Percentiles rank a stretch among this genome's conserved stretches.
phyloP scores from a whole-genome alignment of 495 filamentous ascomycete species.

The Ramalina intermedia region DNA sequence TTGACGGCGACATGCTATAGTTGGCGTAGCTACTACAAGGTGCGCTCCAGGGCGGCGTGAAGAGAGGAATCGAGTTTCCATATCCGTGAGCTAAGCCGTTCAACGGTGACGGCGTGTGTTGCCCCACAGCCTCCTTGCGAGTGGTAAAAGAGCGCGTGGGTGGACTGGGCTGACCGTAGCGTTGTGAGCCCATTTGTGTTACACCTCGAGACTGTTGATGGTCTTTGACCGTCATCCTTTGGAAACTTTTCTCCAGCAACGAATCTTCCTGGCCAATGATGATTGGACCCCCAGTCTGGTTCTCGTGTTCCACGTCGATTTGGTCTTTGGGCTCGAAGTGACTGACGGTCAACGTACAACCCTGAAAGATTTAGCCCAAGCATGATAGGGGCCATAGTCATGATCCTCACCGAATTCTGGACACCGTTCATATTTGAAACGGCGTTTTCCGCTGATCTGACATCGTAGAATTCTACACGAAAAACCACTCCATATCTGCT shows the following conservation, averaged over 20 bases:
- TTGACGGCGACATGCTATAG: conserved; percentile 1
- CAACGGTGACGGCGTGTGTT: conserved; percentile 6
- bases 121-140: conserved; percentile 6
- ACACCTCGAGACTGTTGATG: not conserved
- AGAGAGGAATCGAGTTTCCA: not conserved
- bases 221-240: conserved; percentile 3
- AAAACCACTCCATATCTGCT: conserved; percentile 23
- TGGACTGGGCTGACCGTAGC: not conserved
- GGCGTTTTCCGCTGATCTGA: conserved; percentile 22
- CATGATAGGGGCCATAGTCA: not conserved
- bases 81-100: not conserved
- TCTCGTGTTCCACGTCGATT: not conserved
- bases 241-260: conserved; percentile 3
- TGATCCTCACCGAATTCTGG: conserved; percentile 31
- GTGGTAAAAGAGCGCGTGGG: not conserved
- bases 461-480: conserved; percentile 42
- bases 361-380: conserved; percentile 10
- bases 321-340: conserved; percentile 7
- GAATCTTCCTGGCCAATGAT: conserved; percentile 11
- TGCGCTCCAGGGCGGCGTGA: conserved; percentile 6
- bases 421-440: conserved; percentile 29
- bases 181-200: not conserved
- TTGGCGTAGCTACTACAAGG: conserved; percentile 1
- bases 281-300: conserved; percentile 6
- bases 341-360: conserved; percentile 13